A percentile compares a stretch with the other conserved stretches of the same genome.
Evolutionary conservation across 257 asterid genomes (phyloP).

Genomic region (Cruciata laevipes): DNA sequence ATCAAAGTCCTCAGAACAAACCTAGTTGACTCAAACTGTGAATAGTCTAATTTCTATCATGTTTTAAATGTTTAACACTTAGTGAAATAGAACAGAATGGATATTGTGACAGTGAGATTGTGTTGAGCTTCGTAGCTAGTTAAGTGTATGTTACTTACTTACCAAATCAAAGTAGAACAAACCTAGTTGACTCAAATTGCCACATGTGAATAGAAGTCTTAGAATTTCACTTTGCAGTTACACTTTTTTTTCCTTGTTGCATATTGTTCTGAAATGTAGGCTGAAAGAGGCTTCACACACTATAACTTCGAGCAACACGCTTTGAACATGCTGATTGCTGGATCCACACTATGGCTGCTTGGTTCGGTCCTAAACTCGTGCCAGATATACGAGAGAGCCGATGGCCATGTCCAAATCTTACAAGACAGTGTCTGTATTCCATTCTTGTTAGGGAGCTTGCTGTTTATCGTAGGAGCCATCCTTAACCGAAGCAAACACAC

Average conservation of each 20-base stretch:
- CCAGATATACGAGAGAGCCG: constrained; percentile 84
- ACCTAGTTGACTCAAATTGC: no score
- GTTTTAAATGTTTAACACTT: background rate
- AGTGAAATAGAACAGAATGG: no score
- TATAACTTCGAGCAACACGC: constrained; percentile 42
- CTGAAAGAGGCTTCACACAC: constrained; percentile 40
- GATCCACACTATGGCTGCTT: constrained; percentile 63
- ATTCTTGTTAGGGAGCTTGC: constrained; percentile 60
- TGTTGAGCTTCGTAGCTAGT: no score
- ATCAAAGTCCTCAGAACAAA: no score
- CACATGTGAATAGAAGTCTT: no score
- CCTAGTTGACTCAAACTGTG: no score
- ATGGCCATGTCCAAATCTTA: constrained; percentile 67
- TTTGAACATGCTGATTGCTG: constrained; percentile 62
- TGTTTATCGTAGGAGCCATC: constrained; percentile 57
- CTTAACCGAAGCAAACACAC: constrained; percentile 43
- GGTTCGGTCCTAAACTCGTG: constrained; percentile 85
- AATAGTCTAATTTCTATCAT: background rate
- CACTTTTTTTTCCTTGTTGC: no score
- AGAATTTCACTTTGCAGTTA: background rate
- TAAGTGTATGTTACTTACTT: no score
- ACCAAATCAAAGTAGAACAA: no score
- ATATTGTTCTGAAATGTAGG: constrained; percentile 28
- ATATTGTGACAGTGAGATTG: no score
- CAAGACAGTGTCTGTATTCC: constrained; percentile 71